Conservation (phyloP, 768 basidiomycete species). For the Mycena leptocephala region DNA sequence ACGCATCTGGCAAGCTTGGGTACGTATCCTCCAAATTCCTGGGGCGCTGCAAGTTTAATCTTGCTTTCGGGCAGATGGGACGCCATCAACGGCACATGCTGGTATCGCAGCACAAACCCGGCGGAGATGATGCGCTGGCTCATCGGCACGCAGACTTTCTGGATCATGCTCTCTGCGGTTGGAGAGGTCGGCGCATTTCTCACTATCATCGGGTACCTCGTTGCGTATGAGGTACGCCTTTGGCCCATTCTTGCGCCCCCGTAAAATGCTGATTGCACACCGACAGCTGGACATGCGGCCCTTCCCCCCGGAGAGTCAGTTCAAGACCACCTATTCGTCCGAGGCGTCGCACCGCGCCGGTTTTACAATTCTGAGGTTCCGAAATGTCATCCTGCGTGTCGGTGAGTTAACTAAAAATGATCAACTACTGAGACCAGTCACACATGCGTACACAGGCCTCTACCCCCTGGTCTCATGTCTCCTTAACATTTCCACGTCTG, state of each 20-base stretch:
- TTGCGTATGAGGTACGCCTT: neutral
- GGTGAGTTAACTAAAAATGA: neutral
- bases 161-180: slow-evolving; percentile 1
- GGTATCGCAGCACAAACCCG: slow-evolving; percentile 12
- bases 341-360: neutral
- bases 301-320: neutral
- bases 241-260: neutral
- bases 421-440: neutral
- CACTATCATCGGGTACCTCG: neutral
- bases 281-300: neutral
- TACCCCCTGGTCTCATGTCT: slow-evolving; percentile 11
- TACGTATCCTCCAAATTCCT: neutral
- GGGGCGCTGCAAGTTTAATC: neutral
- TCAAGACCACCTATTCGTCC: neutral
- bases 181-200: slow-evolving; percentile 12
- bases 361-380: slow-evolving; percentile 7
- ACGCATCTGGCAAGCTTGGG: slow-evolving; percentile 9
- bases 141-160: slow-evolving; percentile 15
- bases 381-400: slow-evolving; percentile 1
- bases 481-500: neutral
- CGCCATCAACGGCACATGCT: neutral
- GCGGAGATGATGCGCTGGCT: slow-evolving; percentile 10
- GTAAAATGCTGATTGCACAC: neutral
- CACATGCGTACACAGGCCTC: neutral
- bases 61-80: slow-evolving; percentile 13